phyloP scores from a whole-genome alignment of 2,329 filamentous ascomycete species.

The Pochonia chlamydosporia region DNA sequence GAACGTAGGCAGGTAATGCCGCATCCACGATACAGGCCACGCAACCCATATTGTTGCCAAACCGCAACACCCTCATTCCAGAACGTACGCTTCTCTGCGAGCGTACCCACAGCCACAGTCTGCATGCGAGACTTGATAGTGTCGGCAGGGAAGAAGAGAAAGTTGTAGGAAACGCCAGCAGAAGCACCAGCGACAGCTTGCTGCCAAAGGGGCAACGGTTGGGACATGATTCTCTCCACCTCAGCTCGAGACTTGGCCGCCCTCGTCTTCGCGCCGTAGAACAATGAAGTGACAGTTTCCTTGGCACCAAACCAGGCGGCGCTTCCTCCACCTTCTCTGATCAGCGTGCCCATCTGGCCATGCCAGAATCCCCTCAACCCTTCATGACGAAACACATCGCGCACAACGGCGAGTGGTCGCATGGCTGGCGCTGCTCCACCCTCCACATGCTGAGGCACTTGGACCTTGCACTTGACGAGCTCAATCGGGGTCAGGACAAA shows the following conservation, averaged over 20 bases:
- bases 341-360: conserved; percentile 86
- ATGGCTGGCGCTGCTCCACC: conserved; percentile 42
- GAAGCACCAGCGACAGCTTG: conserved; percentile 82
- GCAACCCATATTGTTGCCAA: conserved; percentile 78
- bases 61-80: conserved; percentile 63
- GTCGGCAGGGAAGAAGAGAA: conserved; percentile 93
- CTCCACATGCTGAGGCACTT: conserved; percentile 56
- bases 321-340: conserved; percentile 87
- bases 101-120: conserved; percentile 64
- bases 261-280: conserved; percentile 52
- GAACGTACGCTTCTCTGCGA: conserved; percentile 59
- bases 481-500: conserved; percentile 91
- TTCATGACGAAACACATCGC: conserved; percentile 74
- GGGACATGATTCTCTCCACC: conserved; percentile 34
- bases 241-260: conserved; percentile 31
- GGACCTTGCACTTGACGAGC: conserved; percentile 97
- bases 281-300: conserved; percentile 69
- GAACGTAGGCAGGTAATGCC: conserved; percentile 86
- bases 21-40: conserved; percentile 86
- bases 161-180: conserved; percentile 93
- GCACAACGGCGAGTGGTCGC: conserved; percentile 65
- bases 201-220: conserved; percentile 72
- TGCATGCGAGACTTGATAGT: conserved; percentile 98
- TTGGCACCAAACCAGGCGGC: conserved; percentile 95
- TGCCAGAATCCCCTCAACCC: conserved; percentile 89